phyloP scores from a whole-genome alignment of 495 filamentous ascomycete species.

The Aspergillus egyptiacus region DNA sequence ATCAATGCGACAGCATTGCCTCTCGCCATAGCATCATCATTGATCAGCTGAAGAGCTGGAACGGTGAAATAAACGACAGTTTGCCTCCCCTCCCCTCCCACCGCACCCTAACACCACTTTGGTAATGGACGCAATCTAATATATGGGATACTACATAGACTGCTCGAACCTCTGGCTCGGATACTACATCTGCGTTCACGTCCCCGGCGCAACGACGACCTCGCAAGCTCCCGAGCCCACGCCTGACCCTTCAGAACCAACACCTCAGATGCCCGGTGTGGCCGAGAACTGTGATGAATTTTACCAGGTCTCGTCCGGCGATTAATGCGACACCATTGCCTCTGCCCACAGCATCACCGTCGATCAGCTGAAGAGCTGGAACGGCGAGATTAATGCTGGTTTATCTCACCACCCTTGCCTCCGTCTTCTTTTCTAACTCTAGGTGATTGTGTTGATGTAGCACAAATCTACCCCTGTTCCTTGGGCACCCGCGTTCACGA shows the following conservation, averaged over 20 bases:
- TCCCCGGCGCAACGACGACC: slow-evolving; percentile 7
- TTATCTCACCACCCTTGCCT: too few species aligned
- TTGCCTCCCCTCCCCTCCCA: neutral
- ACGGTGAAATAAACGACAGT: neutral
- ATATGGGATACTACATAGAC: neutral
- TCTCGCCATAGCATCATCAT: neutral
- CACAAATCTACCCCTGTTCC: neutral
- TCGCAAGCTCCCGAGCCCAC: neutral
- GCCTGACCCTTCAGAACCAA: neutral
- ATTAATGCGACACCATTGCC: neutral
- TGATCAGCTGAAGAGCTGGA: slow-evolving; percentile 5
- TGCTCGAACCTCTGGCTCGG: neutral
- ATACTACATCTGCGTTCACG: slow-evolving; percentile 9
- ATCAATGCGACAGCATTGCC: slow-evolving; percentile 1
- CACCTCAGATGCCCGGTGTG: neutral
- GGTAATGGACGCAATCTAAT: too few species aligned
- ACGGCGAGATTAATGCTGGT: too few species aligned
- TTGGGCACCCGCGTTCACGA: neutral
- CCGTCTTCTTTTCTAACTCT: too few species aligned
- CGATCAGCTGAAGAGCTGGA: neutral
- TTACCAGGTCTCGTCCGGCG: too few species aligned
- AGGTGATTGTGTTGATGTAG: neutral
- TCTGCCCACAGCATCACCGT: too few species aligned
- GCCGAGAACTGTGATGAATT: slow-evolving; percentile 15
- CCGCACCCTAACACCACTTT: neutral